Evolutionary conservation across 371 early-diverging fungal genomes (phyloP), one percentile per base, ranked within the genome.

Genomic region (Mortierella sp.): DNA sequence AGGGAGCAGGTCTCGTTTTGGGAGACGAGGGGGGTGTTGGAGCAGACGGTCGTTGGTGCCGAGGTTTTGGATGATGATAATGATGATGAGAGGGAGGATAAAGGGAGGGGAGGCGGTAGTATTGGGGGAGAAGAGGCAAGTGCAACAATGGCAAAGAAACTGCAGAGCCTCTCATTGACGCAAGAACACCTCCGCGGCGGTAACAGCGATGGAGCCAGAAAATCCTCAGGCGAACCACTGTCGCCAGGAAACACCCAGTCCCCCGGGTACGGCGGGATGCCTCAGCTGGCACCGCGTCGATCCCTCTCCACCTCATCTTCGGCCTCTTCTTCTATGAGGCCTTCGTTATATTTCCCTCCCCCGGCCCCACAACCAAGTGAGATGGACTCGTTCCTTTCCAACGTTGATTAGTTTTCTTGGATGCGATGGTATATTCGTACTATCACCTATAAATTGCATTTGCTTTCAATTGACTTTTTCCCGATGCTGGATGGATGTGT

Each of bases 11-110:
- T 83, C 48, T 80, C 77, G 21, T 83, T 83, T 73, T 80, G 80
- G 80, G 84, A 83, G 44, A 78, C 70, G 28, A 76, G 72, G 57
- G 74, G 89, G 70, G 82, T 88, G 74, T 72, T 91, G 82, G 71
- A 88, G 69, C 75, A 90, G 77, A 77, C 89, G 75, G 84, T 88
- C 83, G 82, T 88, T 69, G 72, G 82, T 83, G 79, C 91, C 84
- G 77, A 88, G 26, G 73, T 80, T 14, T 77, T 74, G 21, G 75
- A 75, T 14, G 73, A 77, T 0, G 72, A 71, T 28, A 26, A 28
- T n/a, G 59, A 31, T 3, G 31, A 59, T 24, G 26, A n/a, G n/a
- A 24, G 8, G 8, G 69, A 74, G 16, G 51, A 74, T 6, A 11
- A 55, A 43, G 44, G 59, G 44, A 26, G 40, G 9, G 55, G 55